phyloP scores from a whole-genome alignment of 768 basidiomycete genomes.

The Tulasnella sp. region DNA sequence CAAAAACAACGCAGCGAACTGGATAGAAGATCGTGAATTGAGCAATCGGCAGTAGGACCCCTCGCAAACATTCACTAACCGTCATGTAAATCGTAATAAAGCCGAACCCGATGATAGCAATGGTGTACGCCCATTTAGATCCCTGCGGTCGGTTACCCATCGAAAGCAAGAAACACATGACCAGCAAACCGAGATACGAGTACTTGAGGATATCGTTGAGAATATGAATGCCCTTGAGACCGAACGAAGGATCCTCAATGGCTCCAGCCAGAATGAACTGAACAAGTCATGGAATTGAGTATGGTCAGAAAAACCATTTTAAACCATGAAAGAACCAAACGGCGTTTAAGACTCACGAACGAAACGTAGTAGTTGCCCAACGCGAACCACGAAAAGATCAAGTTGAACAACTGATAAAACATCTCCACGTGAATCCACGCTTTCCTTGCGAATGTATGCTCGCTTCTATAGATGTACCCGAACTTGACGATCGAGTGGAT shows the following conservation, averaged over 20 bases:
- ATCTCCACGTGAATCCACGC: conserved; percentile 93
- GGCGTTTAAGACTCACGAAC: conserved; percentile 35
- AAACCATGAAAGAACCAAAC: not conserved
- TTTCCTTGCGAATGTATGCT: conserved; percentile 71
- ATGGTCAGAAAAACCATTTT: not conserved
- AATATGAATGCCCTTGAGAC: conserved; percentile 50
- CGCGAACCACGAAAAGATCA: conserved; percentile 88
- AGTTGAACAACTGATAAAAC: conserved; percentile 79
- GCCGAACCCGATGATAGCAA: conserved; percentile 77
- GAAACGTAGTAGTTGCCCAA: conserved; percentile 88
- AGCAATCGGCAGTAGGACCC: too few species aligned
- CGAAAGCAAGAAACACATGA: conserved; percentile 78
- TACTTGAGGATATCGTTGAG: conserved; percentile 75
- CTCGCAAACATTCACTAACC: too few species aligned
- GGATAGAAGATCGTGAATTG: not conserved
- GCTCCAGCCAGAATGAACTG: conserved; percentile 54
- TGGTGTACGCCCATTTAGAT: conserved; percentile 72
- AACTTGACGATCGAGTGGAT: conserved; percentile 89
- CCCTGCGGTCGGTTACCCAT: conserved; percentile 91
- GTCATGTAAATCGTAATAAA: conserved; percentile 97
- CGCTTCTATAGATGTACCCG: conserved; percentile 87
- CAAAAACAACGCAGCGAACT: conserved; percentile 70
- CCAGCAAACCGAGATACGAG: conserved; percentile 74
- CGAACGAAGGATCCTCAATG: conserved; percentile 52
- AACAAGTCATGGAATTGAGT: not conserved